phyloP scores from a whole-genome alignment of 2,329 filamentous ascomycete genomes.

The Elsinoe batatas region DNA sequence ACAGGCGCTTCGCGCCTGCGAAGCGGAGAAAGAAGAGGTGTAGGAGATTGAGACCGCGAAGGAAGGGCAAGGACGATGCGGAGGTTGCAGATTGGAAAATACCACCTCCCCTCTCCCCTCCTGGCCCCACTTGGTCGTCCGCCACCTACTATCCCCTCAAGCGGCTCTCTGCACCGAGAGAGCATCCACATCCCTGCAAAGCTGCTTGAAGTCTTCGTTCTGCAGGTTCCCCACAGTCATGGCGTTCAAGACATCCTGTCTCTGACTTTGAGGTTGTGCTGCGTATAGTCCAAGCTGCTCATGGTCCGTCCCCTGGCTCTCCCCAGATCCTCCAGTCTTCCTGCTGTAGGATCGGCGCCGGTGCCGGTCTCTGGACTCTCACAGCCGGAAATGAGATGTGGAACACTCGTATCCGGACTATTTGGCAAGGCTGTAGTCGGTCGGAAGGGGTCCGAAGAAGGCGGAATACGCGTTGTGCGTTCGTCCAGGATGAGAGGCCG shows the following conservation, averaged over 20 bases:
- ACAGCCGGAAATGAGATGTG: not conserved
- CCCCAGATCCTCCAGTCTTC: not conserved
- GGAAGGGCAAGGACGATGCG: too few relatives aligned
- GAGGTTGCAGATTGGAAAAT: too few relatives aligned
- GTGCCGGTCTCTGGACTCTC: not conserved
- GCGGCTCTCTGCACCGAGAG: too few relatives aligned
- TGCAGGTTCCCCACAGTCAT: slow-evolving; percentile 43
- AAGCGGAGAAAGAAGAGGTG: too few relatives aligned
- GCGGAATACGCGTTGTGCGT: not conserved
- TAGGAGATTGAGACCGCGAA: too few relatives aligned
- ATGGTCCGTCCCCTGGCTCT: not conserved
- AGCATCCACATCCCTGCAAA: slow-evolving; percentile 42
- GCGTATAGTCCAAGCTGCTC: slow-evolving; percentile 26
- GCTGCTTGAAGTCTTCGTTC: slow-evolving; percentile 39
- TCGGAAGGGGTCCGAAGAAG: not conserved
- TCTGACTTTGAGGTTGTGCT: slow-evolving; percentile 31
- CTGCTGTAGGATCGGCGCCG: too few relatives aligned
- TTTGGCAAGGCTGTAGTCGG: not conserved
- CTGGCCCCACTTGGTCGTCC: too few relatives aligned
- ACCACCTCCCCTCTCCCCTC: too few relatives aligned
- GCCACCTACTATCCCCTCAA: too few relatives aligned
- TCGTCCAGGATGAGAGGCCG: not conserved
- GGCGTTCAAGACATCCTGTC: slow-evolving; percentile 36
- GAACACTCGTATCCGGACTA: not conserved
- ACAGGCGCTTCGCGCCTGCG: too few relatives aligned